phyloP scores from a whole-genome alignment of 2,329 filamentous ascomycete species.

The Apiospora pterosperma region DNA sequence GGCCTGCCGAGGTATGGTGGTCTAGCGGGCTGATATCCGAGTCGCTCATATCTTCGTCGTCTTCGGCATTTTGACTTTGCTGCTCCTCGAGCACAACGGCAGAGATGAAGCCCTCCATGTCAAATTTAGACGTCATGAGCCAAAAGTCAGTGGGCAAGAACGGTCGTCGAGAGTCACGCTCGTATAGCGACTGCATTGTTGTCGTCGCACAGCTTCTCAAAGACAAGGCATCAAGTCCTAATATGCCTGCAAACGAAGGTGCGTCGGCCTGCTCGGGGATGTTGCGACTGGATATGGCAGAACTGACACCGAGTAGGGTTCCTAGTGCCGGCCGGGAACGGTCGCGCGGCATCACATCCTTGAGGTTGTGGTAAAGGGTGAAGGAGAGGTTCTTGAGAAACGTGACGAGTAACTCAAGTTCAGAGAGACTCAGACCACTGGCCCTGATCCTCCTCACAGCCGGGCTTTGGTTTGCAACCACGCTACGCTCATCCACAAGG shows the following conservation, averaged over 20 bases:
- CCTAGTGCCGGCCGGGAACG: conserved; percentile 19
- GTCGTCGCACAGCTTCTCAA: conserved; percentile 78
- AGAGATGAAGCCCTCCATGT: conserved; percentile 83
- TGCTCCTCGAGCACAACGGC: conserved; percentile 84
- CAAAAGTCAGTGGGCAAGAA: conserved; percentile 85
- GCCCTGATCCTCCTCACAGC: conserved; percentile 48
- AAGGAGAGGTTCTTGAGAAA: conserved; percentile 93
- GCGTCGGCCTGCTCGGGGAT: background rate
- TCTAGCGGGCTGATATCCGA: conserved; percentile 22
- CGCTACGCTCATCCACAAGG: conserved; percentile 56
- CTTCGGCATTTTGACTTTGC: conserved; percentile 63
- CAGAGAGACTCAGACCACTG: conserved; percentile 66
- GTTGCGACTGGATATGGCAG: conserved; percentile 7
- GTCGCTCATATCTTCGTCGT: conserved; percentile 55
- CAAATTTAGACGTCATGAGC: conserved; percentile 86
- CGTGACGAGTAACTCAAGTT: conserved; percentile 70
- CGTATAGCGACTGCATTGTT: conserved; percentile 83
- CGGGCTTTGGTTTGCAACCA: conserved; percentile 32
- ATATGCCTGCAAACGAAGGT: conserved; percentile 40
- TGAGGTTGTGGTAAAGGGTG: conserved; percentile 78
- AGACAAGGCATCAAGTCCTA: conserved; percentile 73
- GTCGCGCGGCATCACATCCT: conserved; percentile 46
- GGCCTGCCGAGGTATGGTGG: conserved; percentile 44
- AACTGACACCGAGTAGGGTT: conserved; percentile 16
- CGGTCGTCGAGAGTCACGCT: conserved; percentile 82